Base-by-base conservation (phyloP, 768 basidiomycete species). In the Lactifluus echinatus region DNA sequence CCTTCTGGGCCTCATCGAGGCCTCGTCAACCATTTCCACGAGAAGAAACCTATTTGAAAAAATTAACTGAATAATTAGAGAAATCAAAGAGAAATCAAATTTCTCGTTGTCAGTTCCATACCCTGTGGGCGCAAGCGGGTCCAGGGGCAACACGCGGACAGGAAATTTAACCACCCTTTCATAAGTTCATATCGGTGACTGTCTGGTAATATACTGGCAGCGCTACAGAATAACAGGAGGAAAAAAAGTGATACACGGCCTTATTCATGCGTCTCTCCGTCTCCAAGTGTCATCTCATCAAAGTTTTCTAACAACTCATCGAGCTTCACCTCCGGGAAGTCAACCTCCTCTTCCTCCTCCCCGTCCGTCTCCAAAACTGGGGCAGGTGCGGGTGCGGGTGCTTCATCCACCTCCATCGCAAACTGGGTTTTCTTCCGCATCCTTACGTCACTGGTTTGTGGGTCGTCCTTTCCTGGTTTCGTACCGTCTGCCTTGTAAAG, bases 301-400 rank as follows among this genome's bases (percentile, higher is more conserved):
- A 96, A 93, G 69, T 87, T 84, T 57, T 96, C 92, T 65, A 97
- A 70, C 60, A 97, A 70, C 71, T 97, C 93, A 63, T 93, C 83
- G 66, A 95, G 68, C 57, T 78, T 76, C 42, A 97, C 76, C 40
- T 92, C 88, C 0, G 93, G 93, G 83, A 96, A 95, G 70, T 94
- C 93, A 1, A 75, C 68, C 67, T 93, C 93, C 4, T 81, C 84
- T 58, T 82, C 61, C 0, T 63, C 56, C 24, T 75, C 79, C 33
- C 69, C 70, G 2, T 73, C 77, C 4, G 53, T 63, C 55, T 64
- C 55, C 36, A 60, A 56, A 46, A 67, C 69, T 8, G 65, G 69
- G 17, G 64, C 67, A 39, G 69, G 66, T 2, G 66, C 66, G 31
- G 74, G 73, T 26, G 47, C 54, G 19, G 61, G 40, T 8, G 53